Percentiles rank a stretch among this genome's conserved stretches.
phyloP scores from a whole-genome alignment of 2,329 filamentous ascomycete genomes.

The Raffaelea ambrosiae region DNA sequence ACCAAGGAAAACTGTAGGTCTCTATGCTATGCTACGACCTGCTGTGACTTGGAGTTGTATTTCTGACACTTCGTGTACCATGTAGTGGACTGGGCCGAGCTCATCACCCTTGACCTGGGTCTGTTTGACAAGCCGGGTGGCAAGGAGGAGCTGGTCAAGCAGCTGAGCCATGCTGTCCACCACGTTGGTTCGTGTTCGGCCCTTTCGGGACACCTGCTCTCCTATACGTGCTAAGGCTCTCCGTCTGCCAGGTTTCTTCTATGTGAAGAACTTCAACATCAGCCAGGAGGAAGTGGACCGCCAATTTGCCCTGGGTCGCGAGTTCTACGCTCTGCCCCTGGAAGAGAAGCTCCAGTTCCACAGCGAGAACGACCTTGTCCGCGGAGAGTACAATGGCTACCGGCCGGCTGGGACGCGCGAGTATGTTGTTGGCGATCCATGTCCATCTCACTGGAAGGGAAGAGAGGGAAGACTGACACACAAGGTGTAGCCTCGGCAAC shows the following conservation, averaged over 20 bases:
- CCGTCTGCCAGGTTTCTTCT: conserved; percentile 45
- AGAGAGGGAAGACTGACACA: too few species aligned
- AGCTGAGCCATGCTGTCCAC: conserved; percentile 35
- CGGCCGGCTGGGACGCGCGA: conserved; percentile 27
- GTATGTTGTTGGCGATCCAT: neutral
- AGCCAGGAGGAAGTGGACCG: conserved; percentile 44
- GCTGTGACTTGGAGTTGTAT: neutral
- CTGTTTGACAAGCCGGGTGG: conserved; percentile 23
- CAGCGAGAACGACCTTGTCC: conserved; percentile 25
- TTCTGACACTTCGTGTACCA: neutral
- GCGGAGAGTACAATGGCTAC: conserved; percentile 45
- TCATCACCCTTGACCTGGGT: conserved; percentile 20
- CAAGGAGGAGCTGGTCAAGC: conserved; percentile 22
- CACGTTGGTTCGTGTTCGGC: conserved; percentile 22
- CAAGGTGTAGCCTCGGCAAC: conserved; percentile 13
- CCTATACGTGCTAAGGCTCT: too few species aligned
- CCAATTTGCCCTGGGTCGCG: conserved; percentile 47
- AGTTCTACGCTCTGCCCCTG: conserved; percentile 37
- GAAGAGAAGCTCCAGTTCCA: conserved; percentile 45
- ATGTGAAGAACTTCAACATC: conserved; percentile 49
- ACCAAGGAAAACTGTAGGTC: conserved; percentile 12
- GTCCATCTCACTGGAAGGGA: too few species aligned
- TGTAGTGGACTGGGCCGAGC: conserved; percentile 14
- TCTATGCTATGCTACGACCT: neutral
- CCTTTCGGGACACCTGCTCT: too few species aligned